phyloP scores from a whole-genome alignment of 2,329 filamentous ascomycete species.

The Hymenoscyphus occultus region DNA sequence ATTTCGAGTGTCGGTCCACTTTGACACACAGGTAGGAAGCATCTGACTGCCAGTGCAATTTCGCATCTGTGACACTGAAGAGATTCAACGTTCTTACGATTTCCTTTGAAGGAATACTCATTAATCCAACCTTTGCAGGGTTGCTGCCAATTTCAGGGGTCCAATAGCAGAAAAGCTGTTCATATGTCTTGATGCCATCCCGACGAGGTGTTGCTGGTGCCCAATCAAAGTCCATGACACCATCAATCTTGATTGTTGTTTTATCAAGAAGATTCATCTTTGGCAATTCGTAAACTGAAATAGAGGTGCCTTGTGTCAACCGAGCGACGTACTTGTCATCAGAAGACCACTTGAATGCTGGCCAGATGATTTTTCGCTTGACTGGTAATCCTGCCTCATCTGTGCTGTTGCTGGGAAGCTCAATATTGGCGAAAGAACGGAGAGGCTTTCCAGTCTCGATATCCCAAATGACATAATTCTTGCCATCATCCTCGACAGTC shows the following conservation, averaged over 20 bases:
- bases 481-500: conserved; percentile 90
- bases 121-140: conserved; percentile 92
- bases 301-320: conserved; percentile 81
- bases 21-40: conserved; percentile 94
- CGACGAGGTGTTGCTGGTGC: conserved; percentile 78
- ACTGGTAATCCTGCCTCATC: conserved; percentile 62
- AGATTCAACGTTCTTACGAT: conserved; percentile 92
- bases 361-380: conserved; percentile 96
- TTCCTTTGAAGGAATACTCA: conserved; percentile 94
- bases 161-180: conserved; percentile 98
- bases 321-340: conserved; percentile 97
- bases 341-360: conserved; percentile 98
- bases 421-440: conserved; percentile 89
- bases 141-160: conserved; percentile 97
- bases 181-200: conserved; percentile 84
- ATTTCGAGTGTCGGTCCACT: conserved; percentile 98
- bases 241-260: conserved; percentile 92
- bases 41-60: conserved; percentile 98
- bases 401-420: conserved; percentile 61
- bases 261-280: conserved; percentile 89
- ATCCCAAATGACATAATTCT: conserved; percentile 99
- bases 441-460: conserved; percentile 85
- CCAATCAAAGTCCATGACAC: conserved; percentile 98
- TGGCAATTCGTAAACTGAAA: conserved; percentile 87
- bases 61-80: conserved; percentile 96